phyloP scores from a whole-genome alignment of 331 rosid genomes.

The Quercus phellos region DNA sequence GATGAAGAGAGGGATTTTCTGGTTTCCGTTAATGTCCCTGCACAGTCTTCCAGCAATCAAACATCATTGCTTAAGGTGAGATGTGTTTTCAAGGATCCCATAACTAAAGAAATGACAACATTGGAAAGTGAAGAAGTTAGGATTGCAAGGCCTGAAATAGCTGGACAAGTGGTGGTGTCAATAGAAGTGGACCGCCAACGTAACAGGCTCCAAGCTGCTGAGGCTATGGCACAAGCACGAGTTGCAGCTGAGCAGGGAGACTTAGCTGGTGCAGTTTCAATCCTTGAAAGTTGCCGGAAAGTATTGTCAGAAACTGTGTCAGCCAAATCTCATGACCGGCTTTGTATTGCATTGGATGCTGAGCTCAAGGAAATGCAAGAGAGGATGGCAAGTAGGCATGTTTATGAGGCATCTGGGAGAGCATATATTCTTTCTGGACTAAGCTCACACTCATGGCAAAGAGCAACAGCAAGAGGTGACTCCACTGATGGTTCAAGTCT shows the following conservation, averaged over 20 bases:
- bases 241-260: constrained; percentile 77
- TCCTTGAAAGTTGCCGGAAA: constrained; percentile 74
- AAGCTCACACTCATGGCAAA: constrained; percentile 98
- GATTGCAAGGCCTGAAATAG: constrained; percentile 56
- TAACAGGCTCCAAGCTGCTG: constrained; percentile 87
- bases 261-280: constrained; percentile 53
- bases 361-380: constrained; percentile 98
- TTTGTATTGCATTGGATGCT: constrained; percentile 85
- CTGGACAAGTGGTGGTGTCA: constrained; percentile 52
- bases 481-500: constrained; percentile 86
- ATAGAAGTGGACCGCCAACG: constrained; percentile 88
- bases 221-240: constrained; percentile 85
- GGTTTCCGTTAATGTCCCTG: constrained; percentile 68
- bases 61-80: constrained; percentile 72
- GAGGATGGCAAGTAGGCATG: constrained; percentile 91
- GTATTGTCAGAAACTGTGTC: constrained; percentile 54
- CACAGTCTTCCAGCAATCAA: constrained; percentile 37
- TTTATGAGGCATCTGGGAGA: constrained; percentile 94
- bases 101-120: constrained; percentile 54
- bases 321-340: constrained; percentile 58
- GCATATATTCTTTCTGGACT: constrained; percentile 95
- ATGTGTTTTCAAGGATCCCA: constrained; percentile 76
- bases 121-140: constrained; percentile 66
- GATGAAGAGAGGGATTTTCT: constrained; percentile 97
- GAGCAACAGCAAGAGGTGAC: constrained; percentile 97